Evolutionary conservation across 2,329 filamentous ascomycete species (phyloP), one percentile per base, ranked within the genome.

Genomic region (Trichoderma koningiopsis): DNA sequence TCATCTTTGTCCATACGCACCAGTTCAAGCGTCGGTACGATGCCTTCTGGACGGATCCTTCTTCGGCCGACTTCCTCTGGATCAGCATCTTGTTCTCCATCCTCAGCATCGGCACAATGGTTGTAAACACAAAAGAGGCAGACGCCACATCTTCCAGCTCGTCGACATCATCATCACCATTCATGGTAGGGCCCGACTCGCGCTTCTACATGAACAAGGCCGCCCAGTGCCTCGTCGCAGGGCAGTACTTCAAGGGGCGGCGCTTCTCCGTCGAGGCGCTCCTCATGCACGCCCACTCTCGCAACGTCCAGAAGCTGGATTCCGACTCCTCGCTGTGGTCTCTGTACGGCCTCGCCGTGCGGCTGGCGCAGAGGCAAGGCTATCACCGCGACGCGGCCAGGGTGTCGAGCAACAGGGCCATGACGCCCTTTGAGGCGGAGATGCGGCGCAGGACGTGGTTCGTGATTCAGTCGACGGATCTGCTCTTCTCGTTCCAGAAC

Each of bases 401-500:
- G 71, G 76, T 85, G 4, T 77, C 80, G 2, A 69, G 72, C 19
- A 78, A 74, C 8, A 56, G 14, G 37, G 35, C 52, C 62, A 77
- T 86, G 37, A 81, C 81, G 2, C 80, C 83, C 0, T 86, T 86
- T 67, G 82, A 85, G 61, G 82, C 79, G 24, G 85, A 87, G 75
- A 84, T 87, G 79, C 81, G 85, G 22, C 81, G 85, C 5, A 79
- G 85, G 22, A 78, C 78, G 2, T 87, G 85, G 83, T 81, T 84
- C 63, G 79, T 82, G 71, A 79, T 82, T 19, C 81, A 84, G 71
- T 78, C 83, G 0, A 82, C 82, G 22, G 85, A 87, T 72, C 75
- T 83, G 5, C 72, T 86, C 3, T 81, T 85, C 57, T 84, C 84
- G 0, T 85, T 84, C 70, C 84, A 87, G 74, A 81, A 85, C n/a